Base-by-base conservation (phyloP, 768 basidiomycete genomes). In the Russula ochroleuca region DNA sequence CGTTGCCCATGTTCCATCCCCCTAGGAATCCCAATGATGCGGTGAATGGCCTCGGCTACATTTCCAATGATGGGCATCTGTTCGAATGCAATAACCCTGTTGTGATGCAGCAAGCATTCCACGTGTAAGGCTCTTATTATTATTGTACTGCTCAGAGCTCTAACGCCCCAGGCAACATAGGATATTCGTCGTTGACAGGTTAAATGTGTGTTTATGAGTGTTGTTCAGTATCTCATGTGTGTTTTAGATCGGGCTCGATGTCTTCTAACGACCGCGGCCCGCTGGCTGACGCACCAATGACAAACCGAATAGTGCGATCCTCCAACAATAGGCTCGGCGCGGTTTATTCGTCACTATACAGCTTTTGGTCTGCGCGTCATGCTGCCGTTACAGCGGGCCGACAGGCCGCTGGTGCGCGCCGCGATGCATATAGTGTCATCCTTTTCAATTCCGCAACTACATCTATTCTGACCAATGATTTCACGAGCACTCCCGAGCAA, bases 391-490 rank as follows among this genome's bases (percentile, higher is more conserved):
- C 63, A 2, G 59, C 57, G 28, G 70, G 51, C 3, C 61, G 40
- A 31, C 72, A 74, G 45, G 69, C 59, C 4, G 68, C 69, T 14
- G 70, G 68, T 0, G 53, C 56, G 5, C 77, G 81, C n/a, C 72
- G 78, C 35, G 85, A 86, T 63, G 75, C 85, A 1, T 87, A 86
- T 63, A 84, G 81, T 7, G 75, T 87, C 41, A 60, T 84, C 19
- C 64, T 83, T 31, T 85, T 85, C 66, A 68, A 80, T 45, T 51
- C 71, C 10, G 5, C 0, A 0, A 53, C 73, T 3, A 35, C 38
- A 3, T 59, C 38, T 6, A 70, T 72, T 6, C 61, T 83, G 28
- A 61, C 68, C 28, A 82, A 85, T 63, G 83, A 86, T 63, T 79
- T 80, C 50, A 59, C 69, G 3, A 78, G 79, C 55, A 71, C 77